Conservation (phyloP, 225 moss, liverwort and hornwort species). For the Straminergon stramineum region DNA sequence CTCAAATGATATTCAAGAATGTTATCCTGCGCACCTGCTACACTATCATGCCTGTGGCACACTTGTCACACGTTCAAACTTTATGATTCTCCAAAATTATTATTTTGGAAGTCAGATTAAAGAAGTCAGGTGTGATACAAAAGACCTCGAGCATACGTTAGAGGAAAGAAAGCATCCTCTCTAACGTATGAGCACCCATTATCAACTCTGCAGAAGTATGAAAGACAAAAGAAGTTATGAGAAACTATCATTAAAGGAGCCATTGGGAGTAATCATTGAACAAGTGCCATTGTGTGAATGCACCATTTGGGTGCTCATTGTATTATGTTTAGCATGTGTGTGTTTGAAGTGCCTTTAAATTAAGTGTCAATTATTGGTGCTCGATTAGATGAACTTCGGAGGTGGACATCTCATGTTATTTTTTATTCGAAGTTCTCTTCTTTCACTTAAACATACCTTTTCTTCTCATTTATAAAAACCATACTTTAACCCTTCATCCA, state of each 20-base stretch:
- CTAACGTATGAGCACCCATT: background rate
- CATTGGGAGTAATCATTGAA: background rate
- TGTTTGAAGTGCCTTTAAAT: background rate
- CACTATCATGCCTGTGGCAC: background rate
- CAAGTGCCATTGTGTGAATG: background rate
- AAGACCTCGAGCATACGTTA: background rate
- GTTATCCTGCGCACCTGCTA: background rate
- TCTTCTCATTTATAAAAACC: no score
- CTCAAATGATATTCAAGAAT: background rate
- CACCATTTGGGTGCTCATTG: background rate
- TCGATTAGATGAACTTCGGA: background rate
- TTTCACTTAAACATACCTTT: background rate
- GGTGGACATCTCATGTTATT: background rate
- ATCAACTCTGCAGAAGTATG: background rate
- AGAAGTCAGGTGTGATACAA: background rate
- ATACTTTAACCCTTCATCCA: background rate
- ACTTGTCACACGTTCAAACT: background rate
- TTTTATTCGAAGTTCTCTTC: background rate
- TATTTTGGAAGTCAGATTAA: background rate
- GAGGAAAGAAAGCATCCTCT: background rate
- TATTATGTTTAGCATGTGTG: background rate
- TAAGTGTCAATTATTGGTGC: background rate
- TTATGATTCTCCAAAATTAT: background rate
- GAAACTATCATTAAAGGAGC: background rate
- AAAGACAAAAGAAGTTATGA: background rate